Evolutionary conservation across 148 eudicot genomes (phyloP).

Genomic region (Silene uniflora): DNA sequence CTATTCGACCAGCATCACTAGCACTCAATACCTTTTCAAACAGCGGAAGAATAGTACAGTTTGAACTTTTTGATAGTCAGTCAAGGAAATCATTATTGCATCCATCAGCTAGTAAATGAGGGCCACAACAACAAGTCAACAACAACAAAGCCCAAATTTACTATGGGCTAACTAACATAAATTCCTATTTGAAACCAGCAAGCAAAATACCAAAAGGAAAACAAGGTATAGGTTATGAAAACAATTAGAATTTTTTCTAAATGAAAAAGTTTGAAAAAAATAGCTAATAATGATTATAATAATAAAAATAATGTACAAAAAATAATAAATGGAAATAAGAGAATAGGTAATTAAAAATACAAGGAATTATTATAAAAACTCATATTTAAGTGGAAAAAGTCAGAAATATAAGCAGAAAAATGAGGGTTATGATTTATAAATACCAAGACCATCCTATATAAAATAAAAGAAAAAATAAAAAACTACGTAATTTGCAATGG

Average conservation of each 20-base stretch:
- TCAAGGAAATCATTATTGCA: slow-evolving; percentile 39
- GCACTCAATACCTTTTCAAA: slow-evolving; percentile 98
- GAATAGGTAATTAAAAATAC: background rate
- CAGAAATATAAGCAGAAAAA: background rate
- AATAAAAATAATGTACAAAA: background rate
- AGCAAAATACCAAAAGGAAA: background rate
- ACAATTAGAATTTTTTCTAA: background rate
- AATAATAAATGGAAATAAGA: no score
- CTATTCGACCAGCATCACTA: slow-evolving; percentile 99
- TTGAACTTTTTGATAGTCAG: slow-evolving; percentile 51
- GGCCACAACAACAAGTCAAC: background rate
- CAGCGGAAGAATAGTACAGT: slow-evolving; percentile 82
- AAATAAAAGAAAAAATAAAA: no score
- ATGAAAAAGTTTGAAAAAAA: background rate
- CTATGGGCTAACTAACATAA: background rate
- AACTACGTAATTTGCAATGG: background rate
- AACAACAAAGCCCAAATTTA: background rate
- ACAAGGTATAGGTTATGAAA: background rate
- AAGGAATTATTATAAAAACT: no score
- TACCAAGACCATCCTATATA: background rate
- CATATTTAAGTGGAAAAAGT: background rate
- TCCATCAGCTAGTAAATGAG: background rate
- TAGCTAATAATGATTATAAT: no score
- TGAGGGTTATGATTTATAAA: background rate
- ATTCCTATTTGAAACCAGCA: background rate